Evolutionary conservation across 73 alveolate genomes (phyloP), one percentile per base, ranked within the genome.

Genomic region (Stentor coeruleus): DNA sequence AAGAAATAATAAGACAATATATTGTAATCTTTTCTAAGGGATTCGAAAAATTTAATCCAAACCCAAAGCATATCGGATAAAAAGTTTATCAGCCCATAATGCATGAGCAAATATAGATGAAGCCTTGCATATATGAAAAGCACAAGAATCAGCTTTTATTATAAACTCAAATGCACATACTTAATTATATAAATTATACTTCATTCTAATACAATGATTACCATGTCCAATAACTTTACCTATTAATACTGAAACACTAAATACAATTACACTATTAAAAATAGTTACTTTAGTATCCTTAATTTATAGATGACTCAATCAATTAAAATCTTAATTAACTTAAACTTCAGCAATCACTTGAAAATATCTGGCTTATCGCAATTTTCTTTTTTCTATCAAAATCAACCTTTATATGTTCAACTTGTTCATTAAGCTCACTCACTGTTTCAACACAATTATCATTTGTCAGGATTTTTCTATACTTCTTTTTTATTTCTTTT

Each of bases 21-120:
- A 66, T 33, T 66, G 79, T 2, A 31, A 11, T 26, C 79, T 40
- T 66, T 66, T 66, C 79, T 40, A 37, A 28, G 79, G 79, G 2
- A 40, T 66, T 20, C 40, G 39, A 2, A 28, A 66, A 66, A 33
- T 33, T 66, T 66, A 33, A 1, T 66, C 20, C n/a, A 66, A 26
- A 20, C n/a, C n/a, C 39, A 28, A 11, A 66, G 33, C 20, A 33
- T 14, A 0, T 66, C 49, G 79, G 40, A 26, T 20, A 2, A 33
- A 20, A 66, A 40, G 20, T 26, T 26, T 14, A 28, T 33, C 20
- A 31, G n/a, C 33, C 40, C 33, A 31, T 37, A 37, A 28, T 66
- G 79, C 39, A 26, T 11, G 20, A 66, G 40, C 33, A 40, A 66
- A 66, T 20, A 26, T 0, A 20, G 79, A 66, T 66, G 79, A 40